Evolutionary conservation across 1,284 basidiomycete species (phyloP), one percentile per base, ranked within the genome.

Genomic region (Cystobasidiaceae sp.): DNA sequence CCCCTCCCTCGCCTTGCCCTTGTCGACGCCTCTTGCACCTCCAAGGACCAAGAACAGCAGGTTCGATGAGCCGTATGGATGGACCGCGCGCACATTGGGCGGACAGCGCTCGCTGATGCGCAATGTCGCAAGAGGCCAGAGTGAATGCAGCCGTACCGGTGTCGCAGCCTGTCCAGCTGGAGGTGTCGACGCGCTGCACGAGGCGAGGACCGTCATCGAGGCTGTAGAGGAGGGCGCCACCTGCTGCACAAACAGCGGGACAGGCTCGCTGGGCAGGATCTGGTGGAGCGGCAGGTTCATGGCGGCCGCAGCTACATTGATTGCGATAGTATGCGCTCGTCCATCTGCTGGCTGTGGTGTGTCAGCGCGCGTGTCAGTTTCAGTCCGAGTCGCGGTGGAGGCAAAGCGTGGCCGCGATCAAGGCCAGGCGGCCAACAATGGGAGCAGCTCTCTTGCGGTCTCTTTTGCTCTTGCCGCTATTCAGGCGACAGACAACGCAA

Each of bases 21-120:
- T 50, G 17, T 28, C 13, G n/a, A 28, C 15, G 30, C 32, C 19
- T 27, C 32, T 21, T 23, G 27, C 51, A 8, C 17, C 21, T 28
- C 54, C 23, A 6, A 59, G 28, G 23, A 46, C 33, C 41, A 97
- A 84, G 75, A 93, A 92, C 46, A 96, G 79, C 32, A 97, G 79
- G 66, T 91, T 92, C 3, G 90, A 88, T 23, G 85, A 82, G 71
- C 93, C 90, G 58, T 92, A 79, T 1, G 90, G 89, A 3, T 90
- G 81, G 2, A 86, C 89, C 43, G 85, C 81, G 17, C 86, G 80
- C 3, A 97, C 81, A 0, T 6, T 21, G 8, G 44, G 44, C 23
- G 56, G 56, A 32, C 56, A 23, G 3, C 33, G 28, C 32, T 37
- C 43, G 56, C 62, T 50, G 7, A 65, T 33, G 9, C 52, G 57